Conservation (phyloP, 345 rosid species). For the Rhizophora apiculata region DNA sequence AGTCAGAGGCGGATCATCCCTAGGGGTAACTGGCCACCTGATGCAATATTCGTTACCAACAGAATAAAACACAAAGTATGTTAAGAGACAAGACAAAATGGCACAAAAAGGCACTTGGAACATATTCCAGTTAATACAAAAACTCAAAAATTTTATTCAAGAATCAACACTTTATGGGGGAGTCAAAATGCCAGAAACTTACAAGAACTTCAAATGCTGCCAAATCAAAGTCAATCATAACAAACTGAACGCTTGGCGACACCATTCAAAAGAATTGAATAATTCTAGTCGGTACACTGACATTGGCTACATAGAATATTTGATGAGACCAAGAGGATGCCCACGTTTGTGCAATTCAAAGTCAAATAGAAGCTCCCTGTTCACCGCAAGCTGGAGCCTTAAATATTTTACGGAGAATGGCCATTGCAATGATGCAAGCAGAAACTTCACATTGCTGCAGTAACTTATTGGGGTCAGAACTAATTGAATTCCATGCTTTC, state of each 20-base stretch:
- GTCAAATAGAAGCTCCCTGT: conserved; percentile 4
- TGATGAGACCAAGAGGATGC: background rate
- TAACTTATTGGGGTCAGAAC: background rate
- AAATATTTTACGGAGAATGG: background rate
- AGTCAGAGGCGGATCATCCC: no score
- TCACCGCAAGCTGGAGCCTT: conserved; percentile 6
- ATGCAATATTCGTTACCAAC: no score
- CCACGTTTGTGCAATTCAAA: conserved; percentile 13
- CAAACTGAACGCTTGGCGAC: background rate
- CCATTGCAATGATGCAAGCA: conserved; percentile 11
- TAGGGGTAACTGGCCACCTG: no score
- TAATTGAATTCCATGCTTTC: background rate
- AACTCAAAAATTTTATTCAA: background rate
- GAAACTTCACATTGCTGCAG: conserved; percentile 13
- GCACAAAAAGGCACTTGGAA: background rate
- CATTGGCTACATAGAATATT: background rate
- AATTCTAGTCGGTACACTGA: background rate
- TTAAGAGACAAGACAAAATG: background rate
- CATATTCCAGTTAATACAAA: background rate
- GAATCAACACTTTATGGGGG: background rate
- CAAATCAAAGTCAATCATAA: conserved; percentile 21
- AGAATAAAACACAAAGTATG: background rate
- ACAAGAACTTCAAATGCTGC: conserved; percentile 9
- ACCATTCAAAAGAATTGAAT: background rate
- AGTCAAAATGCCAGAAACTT: background rate